A percentile compares a stretch with the other conserved stretches of the same genome.
phyloP scores from a whole-genome alignment of 352 stramenopile species.

The Pythium biforme region DNA sequence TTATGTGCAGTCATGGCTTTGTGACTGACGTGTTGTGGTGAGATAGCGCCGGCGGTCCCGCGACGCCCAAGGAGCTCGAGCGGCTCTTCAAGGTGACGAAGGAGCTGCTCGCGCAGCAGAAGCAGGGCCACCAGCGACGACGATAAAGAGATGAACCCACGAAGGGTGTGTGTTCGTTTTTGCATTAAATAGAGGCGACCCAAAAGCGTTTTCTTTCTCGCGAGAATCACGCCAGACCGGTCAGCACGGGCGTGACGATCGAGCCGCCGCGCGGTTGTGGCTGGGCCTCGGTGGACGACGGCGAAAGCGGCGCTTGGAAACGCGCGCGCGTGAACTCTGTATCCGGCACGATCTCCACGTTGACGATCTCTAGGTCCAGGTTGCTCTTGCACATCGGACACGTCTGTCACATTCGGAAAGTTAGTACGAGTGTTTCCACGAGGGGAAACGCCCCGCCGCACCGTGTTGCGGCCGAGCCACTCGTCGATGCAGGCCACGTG shows the following conservation, averaged over 20 bases:
- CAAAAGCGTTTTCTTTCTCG: neutral
- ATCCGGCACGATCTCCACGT: constrained; percentile 37
- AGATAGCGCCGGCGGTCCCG: constrained; percentile 64
- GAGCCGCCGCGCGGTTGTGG: constrained; percentile 29
- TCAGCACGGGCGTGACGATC: constrained; percentile 38
- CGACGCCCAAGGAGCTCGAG: constrained; percentile 60
- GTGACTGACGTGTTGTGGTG: constrained; percentile 15
- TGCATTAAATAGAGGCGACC: constrained; percentile 18
- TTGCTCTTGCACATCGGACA: constrained; percentile 85
- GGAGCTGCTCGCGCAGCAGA: constrained; percentile 53
- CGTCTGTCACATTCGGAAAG: constrained; percentile 30
- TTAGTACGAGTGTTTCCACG: neutral
- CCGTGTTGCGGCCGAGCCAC: constrained; percentile 87
- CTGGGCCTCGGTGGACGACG: neutral
- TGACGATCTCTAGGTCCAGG: constrained; percentile 52
- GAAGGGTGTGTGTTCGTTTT: neutral
- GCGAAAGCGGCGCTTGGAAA: constrained; percentile 1
- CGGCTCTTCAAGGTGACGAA: constrained; percentile 58
- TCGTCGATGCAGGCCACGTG: constrained; percentile 88
- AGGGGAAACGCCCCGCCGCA: constrained; percentile 32
- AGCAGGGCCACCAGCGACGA: constrained; percentile 27
- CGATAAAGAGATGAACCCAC: constrained; percentile 33
- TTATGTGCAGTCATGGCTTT: too few relatives aligned
- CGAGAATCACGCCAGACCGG: neutral
- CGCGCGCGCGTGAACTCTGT: neutral